Conservation (phyloP, 805 yeast genomes). For the Starmerella floricola region DNA sequence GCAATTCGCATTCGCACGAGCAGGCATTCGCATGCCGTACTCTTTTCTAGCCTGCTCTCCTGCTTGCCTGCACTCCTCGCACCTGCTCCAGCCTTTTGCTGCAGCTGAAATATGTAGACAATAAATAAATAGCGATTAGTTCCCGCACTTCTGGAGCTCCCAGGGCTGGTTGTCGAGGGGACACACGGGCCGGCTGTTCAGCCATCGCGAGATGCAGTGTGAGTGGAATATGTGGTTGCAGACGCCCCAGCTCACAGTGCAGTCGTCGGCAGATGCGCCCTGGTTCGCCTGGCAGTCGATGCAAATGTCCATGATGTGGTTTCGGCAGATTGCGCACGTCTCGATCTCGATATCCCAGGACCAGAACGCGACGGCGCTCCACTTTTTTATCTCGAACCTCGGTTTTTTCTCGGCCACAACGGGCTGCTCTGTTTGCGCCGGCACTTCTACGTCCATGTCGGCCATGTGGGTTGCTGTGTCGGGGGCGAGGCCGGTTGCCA, state of each 20-base stretch:
- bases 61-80: too few species aligned
- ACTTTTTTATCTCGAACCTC: constrained; percentile 81
- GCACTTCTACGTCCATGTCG: constrained; percentile 5
- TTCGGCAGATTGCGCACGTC: constrained; percentile 95
- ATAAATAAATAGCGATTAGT: constrained; percentile 28
- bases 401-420: constrained; percentile 13
- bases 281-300: constrained; percentile 86
- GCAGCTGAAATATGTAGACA: too few species aligned
- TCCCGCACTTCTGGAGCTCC: constrained; percentile 64
- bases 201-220: constrained; percentile 94
- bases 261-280: constrained; percentile 51
- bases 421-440: background rate
- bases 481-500: too few species aligned
- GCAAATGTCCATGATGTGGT: constrained; percentile 96
- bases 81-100: too few species aligned
- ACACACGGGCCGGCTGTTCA: constrained; percentile 87
- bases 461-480: too few species aligned
- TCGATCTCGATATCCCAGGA: constrained; percentile 96
- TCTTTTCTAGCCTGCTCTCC: too few species aligned
- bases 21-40: too few species aligned
- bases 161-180: constrained; percentile 92
- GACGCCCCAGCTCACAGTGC: constrained; percentile 93
- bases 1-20: too few species aligned
- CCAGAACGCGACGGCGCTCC: constrained; percentile 99
- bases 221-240: constrained; percentile 98